Evolutionary conservation across 495 filamentous ascomycete species (phyloP).

Genomic region (Lichina pygmaea): DNA sequence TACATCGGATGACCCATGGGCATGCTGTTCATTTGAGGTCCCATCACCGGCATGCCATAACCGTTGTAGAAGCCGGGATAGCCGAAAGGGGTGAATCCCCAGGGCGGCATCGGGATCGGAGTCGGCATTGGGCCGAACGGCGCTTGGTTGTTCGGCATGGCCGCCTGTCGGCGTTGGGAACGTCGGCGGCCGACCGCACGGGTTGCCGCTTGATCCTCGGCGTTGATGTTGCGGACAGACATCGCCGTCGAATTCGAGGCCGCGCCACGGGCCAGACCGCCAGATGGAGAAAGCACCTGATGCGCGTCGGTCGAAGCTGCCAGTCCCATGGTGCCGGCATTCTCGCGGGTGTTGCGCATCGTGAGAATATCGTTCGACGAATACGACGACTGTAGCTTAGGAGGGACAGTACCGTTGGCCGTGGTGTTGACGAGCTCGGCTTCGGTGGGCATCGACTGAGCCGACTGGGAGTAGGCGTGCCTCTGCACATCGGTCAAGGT

Average conservation of each 20-base stretch:
- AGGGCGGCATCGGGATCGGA: too few species aligned
- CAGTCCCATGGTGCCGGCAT: conserved; percentile 13
- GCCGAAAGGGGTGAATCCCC: too few species aligned
- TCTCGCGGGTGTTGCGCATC: conserved; percentile 25
- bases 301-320: conserved; percentile 27
- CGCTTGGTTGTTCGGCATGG: too few species aligned
- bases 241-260: conserved; percentile 4
- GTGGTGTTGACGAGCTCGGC: conserved; percentile 14
- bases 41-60: neutral
- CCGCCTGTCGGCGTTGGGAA: too few species aligned
- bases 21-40: too few species aligned
- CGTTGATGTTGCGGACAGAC: too few species aligned
- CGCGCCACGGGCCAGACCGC: conserved; percentile 5
- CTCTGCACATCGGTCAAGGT: neutral
- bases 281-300: conserved; percentile 18
- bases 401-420: neutral
- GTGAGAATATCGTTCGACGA: conserved; percentile 82
- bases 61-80: neutral
- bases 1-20: too few species aligned
- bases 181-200: too few species aligned
- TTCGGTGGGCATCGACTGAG: conserved; percentile 8
- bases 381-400: conserved; percentile 48
- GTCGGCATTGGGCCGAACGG: too few species aligned
- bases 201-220: too few species aligned
- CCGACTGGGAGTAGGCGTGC: neutral